Percentiles rank a stretch among this genome's conserved stretches.
phyloP scores from a whole-genome alignment of 1,284 basidiomycete genomes.

The Rhodotorula glutinis region DNA sequence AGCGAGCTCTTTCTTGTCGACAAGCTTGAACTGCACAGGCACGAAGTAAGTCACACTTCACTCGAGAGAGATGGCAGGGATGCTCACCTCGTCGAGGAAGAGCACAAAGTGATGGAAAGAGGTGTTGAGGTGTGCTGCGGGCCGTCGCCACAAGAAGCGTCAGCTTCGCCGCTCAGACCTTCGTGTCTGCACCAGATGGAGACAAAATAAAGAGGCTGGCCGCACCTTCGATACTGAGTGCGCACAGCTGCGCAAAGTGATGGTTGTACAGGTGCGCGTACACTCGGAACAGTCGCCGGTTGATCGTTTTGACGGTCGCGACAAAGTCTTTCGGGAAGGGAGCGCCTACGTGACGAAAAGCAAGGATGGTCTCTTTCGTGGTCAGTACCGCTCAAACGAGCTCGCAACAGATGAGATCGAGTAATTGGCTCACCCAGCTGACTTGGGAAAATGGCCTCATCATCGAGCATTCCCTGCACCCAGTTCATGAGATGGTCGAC shows the following conservation, averaged over 20 bases:
- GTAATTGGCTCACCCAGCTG: constrained; percentile 69
- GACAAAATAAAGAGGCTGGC: not conserved
- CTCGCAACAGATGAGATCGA: too few species aligned
- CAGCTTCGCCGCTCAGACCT: not conserved
- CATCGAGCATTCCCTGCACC: constrained; percentile 89
- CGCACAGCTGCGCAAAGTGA: constrained; percentile 98
- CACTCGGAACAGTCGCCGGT: constrained; percentile 88
- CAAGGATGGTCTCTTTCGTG: not conserved
- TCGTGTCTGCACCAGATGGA: not conserved
- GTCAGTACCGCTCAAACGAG: too few species aligned
- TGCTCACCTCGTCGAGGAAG: constrained; percentile 58
- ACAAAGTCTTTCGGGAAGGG: constrained; percentile 90
- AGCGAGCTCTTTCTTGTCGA: constrained; percentile 93
- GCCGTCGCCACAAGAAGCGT: too few species aligned
- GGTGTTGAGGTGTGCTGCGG: constrained; percentile 90
- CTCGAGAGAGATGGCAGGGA: not conserved
- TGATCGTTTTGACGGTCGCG: constrained; percentile 85
- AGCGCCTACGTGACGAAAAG: constrained; percentile 59
- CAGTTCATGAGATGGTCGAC: constrained; percentile 99
- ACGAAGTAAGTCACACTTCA: not conserved
- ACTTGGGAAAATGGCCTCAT: constrained; percentile 89
- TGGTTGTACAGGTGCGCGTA: constrained; percentile 99
- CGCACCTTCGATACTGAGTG: constrained; percentile 92
- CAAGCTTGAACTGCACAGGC: constrained; percentile 74
- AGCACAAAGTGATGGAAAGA: constrained; percentile 98